These are phyloP conservation scores for Lipomyces starkeyi DNA, from an alignment of 805 yeast genomes.

Conservation along the genomic window DNA sequence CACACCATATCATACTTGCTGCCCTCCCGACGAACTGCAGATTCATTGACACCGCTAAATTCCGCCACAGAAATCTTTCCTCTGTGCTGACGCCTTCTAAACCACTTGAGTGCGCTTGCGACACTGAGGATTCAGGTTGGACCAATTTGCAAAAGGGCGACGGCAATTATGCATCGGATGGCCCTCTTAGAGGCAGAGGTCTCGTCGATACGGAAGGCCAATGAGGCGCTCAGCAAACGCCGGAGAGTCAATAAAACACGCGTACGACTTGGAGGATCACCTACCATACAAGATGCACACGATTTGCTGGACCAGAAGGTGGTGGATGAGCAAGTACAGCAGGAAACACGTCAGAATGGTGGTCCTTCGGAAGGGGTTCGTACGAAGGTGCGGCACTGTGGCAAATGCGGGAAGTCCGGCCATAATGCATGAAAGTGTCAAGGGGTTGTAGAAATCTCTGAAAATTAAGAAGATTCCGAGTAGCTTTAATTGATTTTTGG, in stretches of 20 bases:
- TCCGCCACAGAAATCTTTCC: no score
- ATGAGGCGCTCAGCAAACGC: constrained; percentile 5
- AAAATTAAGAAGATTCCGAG: neutral
- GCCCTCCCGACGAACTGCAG: no score
- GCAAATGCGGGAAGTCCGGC: neutral
- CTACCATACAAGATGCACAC: neutral
- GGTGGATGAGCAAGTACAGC: neutral
- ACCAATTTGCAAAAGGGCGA: constrained; percentile 3
- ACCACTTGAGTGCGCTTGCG: no score
- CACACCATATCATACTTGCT: no score
- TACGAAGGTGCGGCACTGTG: neutral
- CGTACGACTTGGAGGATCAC: neutral
- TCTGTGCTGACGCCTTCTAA: no score
- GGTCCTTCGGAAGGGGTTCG: neutral
- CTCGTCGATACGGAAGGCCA: neutral
- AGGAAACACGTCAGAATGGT: neutral
- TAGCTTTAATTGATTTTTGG: neutral
- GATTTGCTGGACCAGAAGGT: neutral
- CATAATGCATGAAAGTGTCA: no score
- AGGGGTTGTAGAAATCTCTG: neutral
- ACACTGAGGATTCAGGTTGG: no score
- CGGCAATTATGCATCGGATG: neutral
- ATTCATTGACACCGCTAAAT: no score
- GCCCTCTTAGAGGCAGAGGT: neutral
- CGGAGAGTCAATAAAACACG: neutral